A percentile compares a stretch with the other conserved stretches of the same genome.
Evolutionary conservation across 1,284 basidiomycete genomes (phyloP).

Genomic region (Ustanciosporium gigantosporum): DNA sequence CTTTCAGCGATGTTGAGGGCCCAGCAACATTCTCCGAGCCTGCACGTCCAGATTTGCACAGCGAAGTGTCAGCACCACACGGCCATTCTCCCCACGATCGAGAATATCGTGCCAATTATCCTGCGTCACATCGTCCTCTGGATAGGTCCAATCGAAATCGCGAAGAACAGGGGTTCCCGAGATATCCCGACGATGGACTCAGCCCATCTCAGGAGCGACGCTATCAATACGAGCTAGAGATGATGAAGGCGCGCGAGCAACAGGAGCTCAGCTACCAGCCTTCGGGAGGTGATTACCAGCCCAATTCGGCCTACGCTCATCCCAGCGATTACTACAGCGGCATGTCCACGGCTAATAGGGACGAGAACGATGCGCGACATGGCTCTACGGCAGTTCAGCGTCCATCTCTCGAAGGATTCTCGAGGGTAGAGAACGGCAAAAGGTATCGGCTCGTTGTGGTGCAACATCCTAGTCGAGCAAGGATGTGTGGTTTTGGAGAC

Average conservation of each 20-base stretch:
- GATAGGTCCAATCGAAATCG: no score
- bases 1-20: no score
- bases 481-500: constrained; percentile 56
- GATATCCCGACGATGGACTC: no score
- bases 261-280: constrained; percentile 12
- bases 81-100: no score
- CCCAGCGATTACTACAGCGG: constrained; percentile 3
- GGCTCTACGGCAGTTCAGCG: constrained; percentile 7
- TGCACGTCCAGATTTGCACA: no score
- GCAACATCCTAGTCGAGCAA: constrained; percentile 47
- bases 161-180: no score
- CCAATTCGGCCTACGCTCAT: no score
- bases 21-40: no score
- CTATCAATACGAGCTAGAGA: constrained; percentile 32
- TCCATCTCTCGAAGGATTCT: constrained; percentile 25
- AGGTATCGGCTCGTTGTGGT: constrained; percentile 47
- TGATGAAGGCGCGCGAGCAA: constrained; percentile 35
- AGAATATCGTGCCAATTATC: no score
- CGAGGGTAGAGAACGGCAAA: constrained; percentile 25
- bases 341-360: constrained; percentile 3
- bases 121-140: no score
- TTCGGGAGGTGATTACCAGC: constrained; percentile 1
- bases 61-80: no score
- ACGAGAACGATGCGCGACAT: background rate
- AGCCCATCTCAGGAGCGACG: constrained; percentile 13